These are phyloP conservation scores for Boletus rex-veris DNA, from an alignment of 768 basidiomycete genomes.

Conservation along the genomic window DNA sequence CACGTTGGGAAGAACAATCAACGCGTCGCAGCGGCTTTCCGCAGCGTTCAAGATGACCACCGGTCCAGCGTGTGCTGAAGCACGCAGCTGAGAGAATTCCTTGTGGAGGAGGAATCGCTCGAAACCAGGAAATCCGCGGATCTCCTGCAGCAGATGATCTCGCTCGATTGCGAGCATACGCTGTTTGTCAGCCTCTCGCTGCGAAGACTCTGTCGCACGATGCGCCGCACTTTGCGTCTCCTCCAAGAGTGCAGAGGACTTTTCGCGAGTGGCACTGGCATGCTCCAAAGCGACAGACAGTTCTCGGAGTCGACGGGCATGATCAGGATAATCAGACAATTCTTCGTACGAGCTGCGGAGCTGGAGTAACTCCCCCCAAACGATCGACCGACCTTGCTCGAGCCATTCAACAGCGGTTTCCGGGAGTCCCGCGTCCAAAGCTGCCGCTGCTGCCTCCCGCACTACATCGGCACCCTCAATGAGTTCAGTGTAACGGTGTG, in stretches of 20 bases:
- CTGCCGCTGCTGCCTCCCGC: not conserved
- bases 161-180: not conserved
- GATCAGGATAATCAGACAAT: not conserved
- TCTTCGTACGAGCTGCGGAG: conserved; percentile 3
- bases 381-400: conserved; percentile 9
- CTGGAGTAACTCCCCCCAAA: not conserved
- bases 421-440: not conserved
- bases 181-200: not conserved
- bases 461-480: not conserved
- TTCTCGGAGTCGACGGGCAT: not conserved
- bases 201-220: not conserved
- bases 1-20: conserved; percentile 1
- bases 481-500: not conserved
- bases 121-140: not conserved
- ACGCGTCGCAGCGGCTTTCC: conserved; percentile 31
- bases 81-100: not conserved
- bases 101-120: not conserved
- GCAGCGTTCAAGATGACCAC: not conserved
- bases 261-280: not conserved
- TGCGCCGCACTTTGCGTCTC: not conserved
- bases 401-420: conserved; percentile 10
- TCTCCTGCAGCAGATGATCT: not conserved
- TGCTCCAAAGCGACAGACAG: not conserved
- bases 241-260: not conserved
- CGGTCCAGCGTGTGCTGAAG: not conserved